Evolutionary conservation across 208 protist genomes (phyloP).

Genomic region (Phytomonas sp.): DNA sequence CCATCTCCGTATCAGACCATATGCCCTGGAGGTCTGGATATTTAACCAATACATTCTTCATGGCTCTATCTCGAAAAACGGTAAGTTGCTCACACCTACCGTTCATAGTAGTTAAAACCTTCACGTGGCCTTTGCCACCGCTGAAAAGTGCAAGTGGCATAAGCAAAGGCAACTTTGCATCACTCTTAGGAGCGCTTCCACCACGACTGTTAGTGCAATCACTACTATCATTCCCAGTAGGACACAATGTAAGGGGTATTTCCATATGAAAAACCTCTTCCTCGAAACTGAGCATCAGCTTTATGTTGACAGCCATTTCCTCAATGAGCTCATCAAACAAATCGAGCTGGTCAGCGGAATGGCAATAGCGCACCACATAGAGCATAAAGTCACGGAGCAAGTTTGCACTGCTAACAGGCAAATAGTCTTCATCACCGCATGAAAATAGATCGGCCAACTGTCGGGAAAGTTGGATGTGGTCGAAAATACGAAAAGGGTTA

Average conservation of each 20-base stretch:
- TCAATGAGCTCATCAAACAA: slow-evolving; percentile 2
- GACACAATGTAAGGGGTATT: neutral
- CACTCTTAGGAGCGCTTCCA: neutral
- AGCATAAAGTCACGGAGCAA: slow-evolving; percentile 7
- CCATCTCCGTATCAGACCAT: slow-evolving; percentile 29
- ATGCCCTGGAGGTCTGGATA: slow-evolving; percentile 75
- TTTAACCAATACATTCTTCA: slow-evolving; percentile 68
- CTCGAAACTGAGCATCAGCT: neutral
- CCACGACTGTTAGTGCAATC: neutral
- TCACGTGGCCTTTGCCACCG: slow-evolving; percentile 25
- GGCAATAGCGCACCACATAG: slow-evolving; percentile 6
- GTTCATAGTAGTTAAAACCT: slow-evolving; percentile 59
- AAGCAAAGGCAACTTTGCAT: slow-evolving; percentile 3
- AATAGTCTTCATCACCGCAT: slow-evolving; percentile 22
- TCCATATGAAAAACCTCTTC: neutral
- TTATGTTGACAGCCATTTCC: neutral
- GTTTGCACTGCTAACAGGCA: neutral
- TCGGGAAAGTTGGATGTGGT: slow-evolving; percentile 14
- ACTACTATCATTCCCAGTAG: neutral
- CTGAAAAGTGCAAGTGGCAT: slow-evolving; percentile 57
- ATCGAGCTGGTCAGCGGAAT: neutral
- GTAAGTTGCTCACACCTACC: slow-evolving; percentile 68
- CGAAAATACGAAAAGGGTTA: slow-evolving; percentile 17
- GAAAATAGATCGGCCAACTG: slow-evolving; percentile 50
- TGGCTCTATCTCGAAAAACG: slow-evolving; percentile 60